Evolutionary conservation across 129 eudicot species (phyloP).

Genomic region (Flaveria brownii): DNA sequence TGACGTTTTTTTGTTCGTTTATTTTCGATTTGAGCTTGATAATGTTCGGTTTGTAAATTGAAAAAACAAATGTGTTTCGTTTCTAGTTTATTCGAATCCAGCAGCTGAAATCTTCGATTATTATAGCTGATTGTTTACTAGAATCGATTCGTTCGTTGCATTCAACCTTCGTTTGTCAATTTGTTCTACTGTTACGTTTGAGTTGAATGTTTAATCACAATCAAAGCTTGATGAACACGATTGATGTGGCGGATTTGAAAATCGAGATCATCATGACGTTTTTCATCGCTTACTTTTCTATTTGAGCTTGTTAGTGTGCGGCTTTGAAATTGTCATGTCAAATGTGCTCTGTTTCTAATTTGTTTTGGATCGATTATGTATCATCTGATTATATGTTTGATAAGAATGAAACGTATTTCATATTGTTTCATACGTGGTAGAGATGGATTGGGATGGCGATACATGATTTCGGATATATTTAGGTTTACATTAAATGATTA

Average conservation of each 20-base stretch:
- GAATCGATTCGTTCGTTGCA: background rate
- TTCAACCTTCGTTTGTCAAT: background rate
- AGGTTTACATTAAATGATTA: background rate
- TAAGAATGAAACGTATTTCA: background rate
- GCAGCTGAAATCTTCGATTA: background rate
- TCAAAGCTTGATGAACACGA: background rate
- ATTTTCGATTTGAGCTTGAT: background rate
- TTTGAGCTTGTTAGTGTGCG: constrained; percentile 13
- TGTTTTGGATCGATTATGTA: constrained; percentile 3
- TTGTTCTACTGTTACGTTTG: background rate
- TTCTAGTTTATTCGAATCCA: background rate
- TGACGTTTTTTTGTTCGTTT: background rate
- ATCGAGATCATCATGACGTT: constrained; percentile 7
- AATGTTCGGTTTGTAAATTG: constrained; percentile 4
- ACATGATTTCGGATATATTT: no score
- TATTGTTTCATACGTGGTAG: background rate
- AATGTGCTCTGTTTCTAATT: background rate
- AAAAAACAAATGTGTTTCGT: background rate
- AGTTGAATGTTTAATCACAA: constrained; percentile 18
- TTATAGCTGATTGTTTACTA: background rate
- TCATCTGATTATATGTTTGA: background rate
- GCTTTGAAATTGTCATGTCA: background rate
- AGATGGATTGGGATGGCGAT: background rate
- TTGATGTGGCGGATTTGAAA: constrained; percentile 11
- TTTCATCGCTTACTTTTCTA: background rate